Conservation (phyloP, 2,329 filamentous ascomycete genomes). For the Dactylellina drechsleri region DNA sequence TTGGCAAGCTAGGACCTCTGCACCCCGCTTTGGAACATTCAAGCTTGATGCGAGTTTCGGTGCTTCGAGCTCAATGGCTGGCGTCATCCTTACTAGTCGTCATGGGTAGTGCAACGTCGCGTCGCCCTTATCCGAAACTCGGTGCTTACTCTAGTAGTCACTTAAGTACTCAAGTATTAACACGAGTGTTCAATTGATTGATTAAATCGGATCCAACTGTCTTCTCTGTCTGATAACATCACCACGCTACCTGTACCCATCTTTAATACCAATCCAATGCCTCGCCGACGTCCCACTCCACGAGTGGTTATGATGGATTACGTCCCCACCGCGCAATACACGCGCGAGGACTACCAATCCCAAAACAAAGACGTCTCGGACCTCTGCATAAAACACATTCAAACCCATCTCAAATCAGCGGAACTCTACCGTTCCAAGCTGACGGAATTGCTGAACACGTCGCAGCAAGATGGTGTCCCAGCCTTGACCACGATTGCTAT, state of each 20-base stretch:
- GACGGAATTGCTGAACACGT: slow-evolving; percentile 21
- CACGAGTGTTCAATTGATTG: too few relatives aligned
- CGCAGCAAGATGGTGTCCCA: slow-evolving; percentile 22
- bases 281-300: not conserved
- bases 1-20: too few relatives aligned
- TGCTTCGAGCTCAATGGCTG: too few relatives aligned
- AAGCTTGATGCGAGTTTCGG: not conserved
- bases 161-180: too few relatives aligned
- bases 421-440: slow-evolving; percentile 32
- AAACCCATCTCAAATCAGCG: slow-evolving; percentile 47
- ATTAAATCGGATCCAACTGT: too few relatives aligned
- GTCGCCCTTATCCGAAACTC: slow-evolving; percentile 15
- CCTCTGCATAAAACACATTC: slow-evolving; percentile 43
- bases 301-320: slow-evolving; percentile 47
- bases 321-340: slow-evolving; percentile 45
- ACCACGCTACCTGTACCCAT: too few relatives aligned
- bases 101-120: slow-evolving; percentile 14
- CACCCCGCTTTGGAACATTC: too few relatives aligned
- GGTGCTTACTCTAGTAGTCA: too few relatives aligned
- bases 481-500: slow-evolving; percentile 47
- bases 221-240: too few relatives aligned
- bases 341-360: slow-evolving; percentile 20
- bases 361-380: slow-evolving; percentile 30
- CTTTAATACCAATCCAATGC: not conserved
- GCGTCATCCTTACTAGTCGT: not conserved